phyloP scores from a whole-genome alignment of 2,329 filamentous ascomycete species.

The Claviceps sp. region DNA sequence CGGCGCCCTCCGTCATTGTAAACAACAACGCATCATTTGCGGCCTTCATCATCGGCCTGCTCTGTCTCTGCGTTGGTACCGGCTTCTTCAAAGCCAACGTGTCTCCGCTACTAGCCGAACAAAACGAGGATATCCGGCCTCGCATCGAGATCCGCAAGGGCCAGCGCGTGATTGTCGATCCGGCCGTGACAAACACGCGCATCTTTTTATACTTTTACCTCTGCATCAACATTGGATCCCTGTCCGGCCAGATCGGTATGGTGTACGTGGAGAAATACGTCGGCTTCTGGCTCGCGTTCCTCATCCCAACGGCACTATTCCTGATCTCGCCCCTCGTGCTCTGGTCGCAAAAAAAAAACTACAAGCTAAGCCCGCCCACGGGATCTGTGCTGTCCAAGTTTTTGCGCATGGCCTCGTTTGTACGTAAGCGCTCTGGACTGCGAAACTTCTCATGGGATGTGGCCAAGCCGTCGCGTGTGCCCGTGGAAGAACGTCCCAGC shows the following conservation, averaged over 20 bases:
- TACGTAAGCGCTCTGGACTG: constrained; percentile 51
- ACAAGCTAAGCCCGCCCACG: constrained; percentile 50
- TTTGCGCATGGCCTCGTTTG: constrained; percentile 43
- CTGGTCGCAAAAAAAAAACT: constrained; percentile 44
- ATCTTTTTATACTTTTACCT: constrained; percentile 52
- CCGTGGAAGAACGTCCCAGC: constrained; percentile 38
- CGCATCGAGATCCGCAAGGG: constrained; percentile 40
- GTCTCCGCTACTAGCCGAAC: constrained; percentile 56
- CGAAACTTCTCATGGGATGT: constrained; percentile 54
- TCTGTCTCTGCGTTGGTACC: constrained; percentile 46
- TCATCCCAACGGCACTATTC: constrained; percentile 55
- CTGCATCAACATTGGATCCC: constrained; percentile 49
- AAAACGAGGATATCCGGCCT: constrained; percentile 46
- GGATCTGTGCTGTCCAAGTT: constrained; percentile 62
- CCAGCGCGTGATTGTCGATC: constrained; percentile 58
- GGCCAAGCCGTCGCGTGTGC: constrained; percentile 53
- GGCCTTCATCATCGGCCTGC: constrained; percentile 54
- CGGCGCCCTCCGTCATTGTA: constrained; percentile 49
- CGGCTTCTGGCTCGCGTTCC: constrained; percentile 60
- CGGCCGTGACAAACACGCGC: constrained; percentile 51
- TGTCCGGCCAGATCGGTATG: constrained; percentile 44
- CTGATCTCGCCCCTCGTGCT: constrained; percentile 48
- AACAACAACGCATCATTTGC: constrained; percentile 43
- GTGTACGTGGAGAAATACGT: constrained; percentile 65
- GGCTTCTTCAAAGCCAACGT: constrained; percentile 77